phyloP scores from a whole-genome alignment of 257 asterid species.

The Solanum pinnatisectum region DNA sequence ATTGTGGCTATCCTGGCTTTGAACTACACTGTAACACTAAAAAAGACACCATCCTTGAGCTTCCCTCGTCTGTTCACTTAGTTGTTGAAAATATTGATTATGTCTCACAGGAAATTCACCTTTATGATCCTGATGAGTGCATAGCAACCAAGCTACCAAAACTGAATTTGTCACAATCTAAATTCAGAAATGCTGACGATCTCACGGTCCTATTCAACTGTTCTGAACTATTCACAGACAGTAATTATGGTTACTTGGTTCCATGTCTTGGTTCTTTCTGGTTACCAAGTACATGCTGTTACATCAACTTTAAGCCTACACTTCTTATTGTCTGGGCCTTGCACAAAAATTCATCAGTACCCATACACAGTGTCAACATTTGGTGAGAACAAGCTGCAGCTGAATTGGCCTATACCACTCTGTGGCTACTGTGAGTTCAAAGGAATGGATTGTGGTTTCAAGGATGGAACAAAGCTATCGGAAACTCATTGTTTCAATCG shows the following conservation, averaged over 20 bases:
- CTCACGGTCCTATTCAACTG: neutral
- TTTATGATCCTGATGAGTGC: neutral
- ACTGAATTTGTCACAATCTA: neutral
- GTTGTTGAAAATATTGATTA: neutral
- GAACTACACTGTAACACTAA: neutral
- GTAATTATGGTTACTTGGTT: neutral
- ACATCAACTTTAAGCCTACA: accelerated
- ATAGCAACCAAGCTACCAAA: neutral
- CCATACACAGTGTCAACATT: neutral
- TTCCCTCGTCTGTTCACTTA: neutral
- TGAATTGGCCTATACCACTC: neutral
- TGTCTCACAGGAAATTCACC: neutral
- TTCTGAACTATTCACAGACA: neutral
- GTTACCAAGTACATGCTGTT: neutral
- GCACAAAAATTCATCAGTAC: neutral
- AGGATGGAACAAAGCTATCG: neutral
- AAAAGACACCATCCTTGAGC: neutral
- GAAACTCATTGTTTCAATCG: neutral
- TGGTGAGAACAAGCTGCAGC: neutral
- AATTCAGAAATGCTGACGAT: neutral
- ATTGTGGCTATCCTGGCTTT: neutral
- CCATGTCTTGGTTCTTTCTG: neutral
- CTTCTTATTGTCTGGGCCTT: neutral
- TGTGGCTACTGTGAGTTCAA: neutral
- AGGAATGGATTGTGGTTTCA: neutral